phyloP scores from a whole-genome alignment of 1,284 basidiomycete genomes.

The Gymnopus androsaceus region DNA sequence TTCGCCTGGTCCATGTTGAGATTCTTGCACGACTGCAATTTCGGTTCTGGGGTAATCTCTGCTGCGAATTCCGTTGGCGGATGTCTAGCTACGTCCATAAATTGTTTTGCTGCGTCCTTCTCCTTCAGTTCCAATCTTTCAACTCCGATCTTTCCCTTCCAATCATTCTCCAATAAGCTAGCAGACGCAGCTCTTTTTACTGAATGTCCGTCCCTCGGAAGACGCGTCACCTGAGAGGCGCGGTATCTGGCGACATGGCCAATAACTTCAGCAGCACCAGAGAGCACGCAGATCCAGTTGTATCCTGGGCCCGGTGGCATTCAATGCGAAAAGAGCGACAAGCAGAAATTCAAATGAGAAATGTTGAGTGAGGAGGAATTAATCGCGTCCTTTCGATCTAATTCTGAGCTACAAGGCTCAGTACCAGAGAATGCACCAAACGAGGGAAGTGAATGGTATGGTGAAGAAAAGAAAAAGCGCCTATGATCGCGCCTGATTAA shows the following conservation, averaged over 20 bases:
- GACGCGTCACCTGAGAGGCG: slow-evolving; percentile 44
- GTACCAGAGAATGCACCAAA: no score
- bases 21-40: no score
- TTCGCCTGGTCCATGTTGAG: no score
- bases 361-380: no score
- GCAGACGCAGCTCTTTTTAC: slow-evolving; percentile 13
- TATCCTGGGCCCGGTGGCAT: slow-evolving; percentile 59
- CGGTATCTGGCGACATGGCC: slow-evolving; percentile 62
- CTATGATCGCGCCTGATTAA: no score
- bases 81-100: no score
- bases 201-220: slow-evolving; percentile 20
- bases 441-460: no score
- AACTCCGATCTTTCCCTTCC: neutral
- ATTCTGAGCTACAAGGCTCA: no score
- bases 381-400: no score
- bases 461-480: no score
- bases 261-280: slow-evolving; percentile 59
- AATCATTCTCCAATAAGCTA: neutral
- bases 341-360: neutral
- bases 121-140: neutral
- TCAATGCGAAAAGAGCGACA: neutral
- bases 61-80: no score
- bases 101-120: neutral
- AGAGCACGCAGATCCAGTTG: slow-evolving; percentile 69
- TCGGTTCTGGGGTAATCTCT: no score